Evolutionary conservation across 2,329 filamentous ascomycete species (phyloP), one percentile per base, ranked within the genome.

Genomic region (Arthrinium puccinioides): DNA sequence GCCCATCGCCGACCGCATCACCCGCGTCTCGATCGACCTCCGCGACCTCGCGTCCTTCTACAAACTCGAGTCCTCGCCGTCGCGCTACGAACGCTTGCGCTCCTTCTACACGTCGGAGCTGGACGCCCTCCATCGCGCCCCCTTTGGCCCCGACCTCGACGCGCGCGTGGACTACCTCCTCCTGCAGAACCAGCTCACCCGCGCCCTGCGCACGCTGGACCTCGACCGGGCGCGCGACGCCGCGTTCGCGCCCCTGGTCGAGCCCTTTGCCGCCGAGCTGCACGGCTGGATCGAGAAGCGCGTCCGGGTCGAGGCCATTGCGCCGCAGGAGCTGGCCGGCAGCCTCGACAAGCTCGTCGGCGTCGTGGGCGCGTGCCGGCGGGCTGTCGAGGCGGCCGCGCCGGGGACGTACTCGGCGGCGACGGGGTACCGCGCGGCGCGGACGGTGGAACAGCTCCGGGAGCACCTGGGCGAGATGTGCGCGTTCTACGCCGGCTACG

Each of bases 401-500:
- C 36, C 40, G 10, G 43, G 60, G 7, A 53, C 53, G n/a, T 55
- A 60, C 29, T 56, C 60, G 19, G 64, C 66, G 20, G 59, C 62
- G 9, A 62, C 56, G 4, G 70, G 70, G 0, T 69, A 64, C 42
- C 66, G 69, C 19, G 70, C 71, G 5, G 61, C 62, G 4, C 62
- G 62, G 13, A 62, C 61, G 1, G 50, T 72, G 0, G 48, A 50
- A 5, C 52, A 65, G 19, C 50, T 79, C 5, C 53, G 57, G 0
- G 35, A 23, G 0, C 61, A 66, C 33, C 52, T 79, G 0, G 44
- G 54, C 2, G 71, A 78, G 44, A 67, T 66, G 48, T 66, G 61
- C 37, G 41, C 33, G 0, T 79, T 77, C 47, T 78, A 74, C 49
- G 56, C 60, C 21, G 66, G 65, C 3, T 79, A 78, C 44, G 70